phyloP scores from a whole-genome alignment of 2,329 filamentous ascomycete genomes.

The Paraconiothyrium brasiliense region DNA sequence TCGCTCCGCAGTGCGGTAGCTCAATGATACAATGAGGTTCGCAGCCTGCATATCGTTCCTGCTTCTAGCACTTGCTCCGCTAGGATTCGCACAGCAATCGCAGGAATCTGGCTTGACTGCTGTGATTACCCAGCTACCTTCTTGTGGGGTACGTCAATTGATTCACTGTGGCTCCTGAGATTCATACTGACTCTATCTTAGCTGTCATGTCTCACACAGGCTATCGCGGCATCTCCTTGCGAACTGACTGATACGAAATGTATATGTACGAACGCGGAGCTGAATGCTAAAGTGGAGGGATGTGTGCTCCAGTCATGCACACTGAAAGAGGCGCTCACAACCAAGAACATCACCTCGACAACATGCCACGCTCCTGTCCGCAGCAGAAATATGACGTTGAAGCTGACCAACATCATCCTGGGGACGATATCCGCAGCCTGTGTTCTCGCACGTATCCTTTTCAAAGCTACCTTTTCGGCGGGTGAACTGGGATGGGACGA shows the following conservation, averaged over 20 bases:
- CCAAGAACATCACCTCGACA: slow-evolving; percentile 54
- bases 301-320: slow-evolving; percentile 28
- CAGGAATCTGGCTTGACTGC: slow-evolving; percentile 16
- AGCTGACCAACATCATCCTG: slow-evolving; percentile 46
- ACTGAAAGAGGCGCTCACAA: slow-evolving; percentile 30
- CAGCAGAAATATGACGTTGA: slow-evolving; percentile 44
- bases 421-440: slow-evolving; percentile 46
- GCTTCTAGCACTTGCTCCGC: slow-evolving; percentile 21
- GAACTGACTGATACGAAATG: slow-evolving; percentile 23
- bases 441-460: slow-evolving; percentile 48
- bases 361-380: slow-evolving; percentile 52
- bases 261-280: slow-evolving; percentile 24
- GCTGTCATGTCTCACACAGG: slow-evolving; percentile 25
- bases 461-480: slow-evolving; percentile 48
- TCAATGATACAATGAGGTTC: slow-evolving; percentile 21
- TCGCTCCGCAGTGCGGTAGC: slow-evolving; percentile 12
- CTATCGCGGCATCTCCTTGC: slow-evolving; percentile 24
- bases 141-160: slow-evolving; percentile 20
- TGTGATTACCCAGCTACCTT: slow-evolving; percentile 14
- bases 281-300: slow-evolving; percentile 21
- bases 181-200: slow-evolving; percentile 18
- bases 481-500: slow-evolving; percentile 53
- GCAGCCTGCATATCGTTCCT: slow-evolving; percentile 19
- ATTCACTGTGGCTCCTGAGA: background rate
- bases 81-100: slow-evolving; percentile 15